Evolutionary conservation across 495 filamentous ascomycete genomes (phyloP).

Genomic region (Penicillium canescens): DNA sequence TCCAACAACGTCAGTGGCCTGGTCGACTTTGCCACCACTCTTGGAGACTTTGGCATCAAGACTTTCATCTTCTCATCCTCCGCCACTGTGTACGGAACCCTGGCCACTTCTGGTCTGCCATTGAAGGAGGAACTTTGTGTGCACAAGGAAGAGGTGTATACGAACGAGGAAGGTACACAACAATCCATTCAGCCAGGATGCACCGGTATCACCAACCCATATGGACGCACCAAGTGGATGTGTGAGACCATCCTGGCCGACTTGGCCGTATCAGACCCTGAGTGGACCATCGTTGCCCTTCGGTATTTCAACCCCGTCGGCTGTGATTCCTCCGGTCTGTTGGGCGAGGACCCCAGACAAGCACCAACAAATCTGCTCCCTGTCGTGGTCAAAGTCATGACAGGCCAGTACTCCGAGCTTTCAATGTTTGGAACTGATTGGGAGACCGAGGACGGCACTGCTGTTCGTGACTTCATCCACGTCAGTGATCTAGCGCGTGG

Average conservation of each 20-base stretch:
- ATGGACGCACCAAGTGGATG: conserved; percentile 67
- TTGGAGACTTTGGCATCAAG: conserved; percentile 60
- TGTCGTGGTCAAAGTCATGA: conserved; percentile 59
- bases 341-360: conserved; percentile 66
- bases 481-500: conserved; percentile 67
- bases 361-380: conserved; percentile 65
- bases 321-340: conserved; percentile 61
- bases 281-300: conserved; percentile 61
- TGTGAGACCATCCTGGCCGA: conserved; percentile 66
- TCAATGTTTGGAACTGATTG: conserved; percentile 65
- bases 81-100: conserved; percentile 63
- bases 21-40: conserved; percentile 55
- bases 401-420: conserved; percentile 51
- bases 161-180: conserved; percentile 31
- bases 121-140: conserved; percentile 61
- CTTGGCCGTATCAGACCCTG: conserved; percentile 55
- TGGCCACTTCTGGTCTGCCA: conserved; percentile 52
- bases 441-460: conserved; percentile 62
- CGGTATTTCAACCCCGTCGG: conserved; percentile 71
- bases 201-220: conserved; percentile 61
- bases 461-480: conserved; percentile 60
- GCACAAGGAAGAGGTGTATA: conserved; percentile 47
- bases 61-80: conserved; percentile 69
- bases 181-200: conserved; percentile 40
- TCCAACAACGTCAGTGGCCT: conserved; percentile 65